These are phyloP conservation scores for Lachancea sp. DNA, from an alignment of 805 yeast genomes.

Conservation along the genomic window DNA sequence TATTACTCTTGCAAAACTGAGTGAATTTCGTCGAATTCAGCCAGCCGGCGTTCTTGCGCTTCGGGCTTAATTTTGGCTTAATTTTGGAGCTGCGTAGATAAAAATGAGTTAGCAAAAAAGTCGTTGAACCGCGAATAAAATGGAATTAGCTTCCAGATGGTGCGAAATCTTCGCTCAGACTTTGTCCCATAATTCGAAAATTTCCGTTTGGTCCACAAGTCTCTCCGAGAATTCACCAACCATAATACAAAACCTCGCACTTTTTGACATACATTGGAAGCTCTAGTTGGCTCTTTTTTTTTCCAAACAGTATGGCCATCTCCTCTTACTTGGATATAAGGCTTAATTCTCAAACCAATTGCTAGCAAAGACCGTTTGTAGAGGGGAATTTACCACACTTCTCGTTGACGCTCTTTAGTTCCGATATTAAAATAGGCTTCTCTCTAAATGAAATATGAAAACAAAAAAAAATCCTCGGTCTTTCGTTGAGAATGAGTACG, in stretches of 20 bases:
- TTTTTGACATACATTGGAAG: constrained; percentile 12
- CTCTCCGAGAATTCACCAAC: neutral
- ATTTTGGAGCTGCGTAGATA: constrained; percentile 1
- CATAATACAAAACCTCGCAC: neutral
- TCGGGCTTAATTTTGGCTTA: constrained; percentile 4
- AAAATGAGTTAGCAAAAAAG: neutral
- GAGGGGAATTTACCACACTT: neutral
- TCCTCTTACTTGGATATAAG: neutral
- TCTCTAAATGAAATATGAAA: neutral
- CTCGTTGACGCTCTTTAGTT: neutral
- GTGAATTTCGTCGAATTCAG: neutral
- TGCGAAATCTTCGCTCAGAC: too few relatives aligned
- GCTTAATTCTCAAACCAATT: neutral
- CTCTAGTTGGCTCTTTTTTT: constrained; percentile 10
- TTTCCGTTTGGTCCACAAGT: neutral
- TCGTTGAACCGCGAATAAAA: too few relatives aligned
- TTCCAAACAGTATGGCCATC: constrained; percentile 8
- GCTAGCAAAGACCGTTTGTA: constrained; percentile 4
- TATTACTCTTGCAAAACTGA: neutral
- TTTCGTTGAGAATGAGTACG: neutral
- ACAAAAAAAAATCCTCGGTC: neutral
- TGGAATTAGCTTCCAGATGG: too few relatives aligned
- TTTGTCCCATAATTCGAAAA: neutral
- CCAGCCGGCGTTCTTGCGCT: neutral
- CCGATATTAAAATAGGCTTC: neutral